Evolutionary conservation across 2,329 filamentous ascomycete species (phyloP), one percentile per base, ranked within the genome.

Genomic region (Penicillium expansum): DNA sequence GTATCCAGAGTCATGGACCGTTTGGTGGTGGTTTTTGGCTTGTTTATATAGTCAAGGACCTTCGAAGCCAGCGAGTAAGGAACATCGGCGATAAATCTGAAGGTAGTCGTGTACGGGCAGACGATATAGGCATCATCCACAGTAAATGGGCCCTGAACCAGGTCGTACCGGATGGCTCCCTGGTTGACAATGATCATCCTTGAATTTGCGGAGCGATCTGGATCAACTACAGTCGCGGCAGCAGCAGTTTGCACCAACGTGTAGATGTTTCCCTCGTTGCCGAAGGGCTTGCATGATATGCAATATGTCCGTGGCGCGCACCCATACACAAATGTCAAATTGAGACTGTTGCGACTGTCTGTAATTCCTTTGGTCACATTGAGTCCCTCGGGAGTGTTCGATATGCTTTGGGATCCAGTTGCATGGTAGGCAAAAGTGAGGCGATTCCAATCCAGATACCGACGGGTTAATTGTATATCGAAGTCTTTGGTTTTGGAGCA

Each of bases 241-340:
- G 85, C 71, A 4, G 83, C 83, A 0, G 10, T 79, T 9, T 77
- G 71, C 9, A 86, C 73, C 20, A 75, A 76, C 68, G 51, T 86
- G 14, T n/a, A n/a, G n/a, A n/a, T n/a, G n/a, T n/a, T n/a, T n/a
- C 77, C 78, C 13, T 77, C 68, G 38, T 77, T 74, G 24, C 77
- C 56, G n/a, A 42, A 41, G 3, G 51, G 56, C 55, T 77, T 80
- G 65, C 84, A 58, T 7, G 86, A 37, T 68, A 82, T 74, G 69
- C 84, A 88, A 70, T 82, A 88, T 10, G 81, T 82, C 57, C 78
- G 74, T 0, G 85, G 85, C 1, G 82, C 83, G 59, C 86, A 88
- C 22, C 85, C 85, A 58, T 84, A 83, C 10, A 86, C 70, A 9
- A 75, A 65, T 11, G 81, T 82, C 6, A 88, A 75, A 59, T 84